These are phyloP conservation scores for Hypoxylon sp. DNA, from an alignment of 2,329 filamentous ascomycete genomes.

Conservation along the genomic window DNA sequence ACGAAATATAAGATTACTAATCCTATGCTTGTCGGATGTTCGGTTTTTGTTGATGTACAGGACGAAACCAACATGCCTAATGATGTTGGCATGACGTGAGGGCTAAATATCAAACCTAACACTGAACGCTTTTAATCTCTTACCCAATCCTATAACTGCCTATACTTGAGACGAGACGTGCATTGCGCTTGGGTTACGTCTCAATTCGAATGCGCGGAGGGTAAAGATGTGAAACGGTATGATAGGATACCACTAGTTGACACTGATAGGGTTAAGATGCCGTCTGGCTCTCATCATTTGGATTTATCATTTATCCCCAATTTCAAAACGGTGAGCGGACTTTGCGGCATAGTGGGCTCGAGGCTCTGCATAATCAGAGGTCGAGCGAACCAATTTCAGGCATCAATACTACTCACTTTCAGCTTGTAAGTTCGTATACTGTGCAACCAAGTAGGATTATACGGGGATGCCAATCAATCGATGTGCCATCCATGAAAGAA, in stretches of 20 bases:
- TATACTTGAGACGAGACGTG: constrained; percentile 23
- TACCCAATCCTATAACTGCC: constrained; percentile 25
- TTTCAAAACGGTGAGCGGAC: constrained; percentile 12
- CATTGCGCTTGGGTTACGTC: constrained; percentile 16
- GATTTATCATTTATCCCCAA: constrained; percentile 10
- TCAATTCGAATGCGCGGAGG: constrained; percentile 4
- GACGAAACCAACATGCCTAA: constrained; percentile 19
- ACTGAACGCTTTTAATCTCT: constrained; percentile 5
- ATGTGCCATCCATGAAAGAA: constrained; percentile 20
- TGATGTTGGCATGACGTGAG: constrained; percentile 42
- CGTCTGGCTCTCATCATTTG: constrained; percentile 12
- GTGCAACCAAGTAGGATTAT: constrained; percentile 36
- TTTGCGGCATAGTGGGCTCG: constrained; percentile 18
- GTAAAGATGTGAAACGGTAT: constrained; percentile 10
- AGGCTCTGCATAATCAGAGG: constrained; percentile 36
- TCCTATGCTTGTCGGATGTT: constrained; percentile 30
- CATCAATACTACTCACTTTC: constrained; percentile 28
- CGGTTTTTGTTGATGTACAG: constrained; percentile 18
- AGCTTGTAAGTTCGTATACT: constrained; percentile 22
- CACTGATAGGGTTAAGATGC: constrained; percentile 20
- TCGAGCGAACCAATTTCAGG: constrained; percentile 34
- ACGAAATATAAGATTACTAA: constrained; percentile 37
- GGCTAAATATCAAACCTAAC: constrained; percentile 17
- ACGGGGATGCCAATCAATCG: constrained; percentile 27
- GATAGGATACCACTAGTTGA: constrained; percentile 36